Conservation (phyloP, 2,329 filamentous ascomycete species). For the Hymenoscyphus infarciens region DNA sequence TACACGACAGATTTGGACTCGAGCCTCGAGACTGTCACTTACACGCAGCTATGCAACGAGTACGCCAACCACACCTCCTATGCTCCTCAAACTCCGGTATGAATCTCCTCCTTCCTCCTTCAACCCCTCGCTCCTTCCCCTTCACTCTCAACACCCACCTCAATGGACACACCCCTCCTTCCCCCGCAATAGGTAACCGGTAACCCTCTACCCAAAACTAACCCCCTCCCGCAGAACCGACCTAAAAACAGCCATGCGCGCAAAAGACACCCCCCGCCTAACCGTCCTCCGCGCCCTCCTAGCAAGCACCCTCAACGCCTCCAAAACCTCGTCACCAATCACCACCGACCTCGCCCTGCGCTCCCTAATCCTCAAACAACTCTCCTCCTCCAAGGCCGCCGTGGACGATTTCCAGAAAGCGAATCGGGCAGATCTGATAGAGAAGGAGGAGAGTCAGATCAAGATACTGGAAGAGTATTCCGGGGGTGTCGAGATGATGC, state of each 20-base stretch:
- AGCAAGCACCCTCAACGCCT: slow-evolving; percentile 68
- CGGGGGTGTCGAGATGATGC: slow-evolving; percentile 52
- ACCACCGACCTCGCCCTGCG: slow-evolving; percentile 67
- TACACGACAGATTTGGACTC: slow-evolving; percentile 18
- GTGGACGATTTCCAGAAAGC: slow-evolving; percentile 60
- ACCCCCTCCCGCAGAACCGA: slow-evolving; percentile 39
- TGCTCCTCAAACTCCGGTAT: slow-evolving; percentile 38
- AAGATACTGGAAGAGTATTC: slow-evolving; percentile 64
- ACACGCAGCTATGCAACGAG: slow-evolving; percentile 28
- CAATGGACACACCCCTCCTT: not conserved
- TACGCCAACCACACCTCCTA: slow-evolving; percentile 31
- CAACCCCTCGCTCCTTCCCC: not conserved
- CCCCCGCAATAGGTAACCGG: not conserved
- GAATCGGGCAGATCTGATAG: slow-evolving; percentile 63
- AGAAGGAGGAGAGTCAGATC: slow-evolving; percentile 66
- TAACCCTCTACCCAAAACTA: slow-evolving; percentile 6
- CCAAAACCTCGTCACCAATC: slow-evolving; percentile 69
- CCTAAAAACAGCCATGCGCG: slow-evolving; percentile 63
- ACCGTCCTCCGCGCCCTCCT: slow-evolving; percentile 66
- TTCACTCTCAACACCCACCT: not conserved
- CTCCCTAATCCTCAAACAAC: slow-evolving; percentile 61
- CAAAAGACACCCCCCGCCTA: slow-evolving; percentile 61
- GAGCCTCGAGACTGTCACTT: slow-evolving; percentile 27
- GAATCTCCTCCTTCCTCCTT: not conserved
- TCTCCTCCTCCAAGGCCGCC: slow-evolving; percentile 55